Base-by-base conservation (phyloP, 495 filamentous ascomycete species). In the Neurospora sp. region DNA sequence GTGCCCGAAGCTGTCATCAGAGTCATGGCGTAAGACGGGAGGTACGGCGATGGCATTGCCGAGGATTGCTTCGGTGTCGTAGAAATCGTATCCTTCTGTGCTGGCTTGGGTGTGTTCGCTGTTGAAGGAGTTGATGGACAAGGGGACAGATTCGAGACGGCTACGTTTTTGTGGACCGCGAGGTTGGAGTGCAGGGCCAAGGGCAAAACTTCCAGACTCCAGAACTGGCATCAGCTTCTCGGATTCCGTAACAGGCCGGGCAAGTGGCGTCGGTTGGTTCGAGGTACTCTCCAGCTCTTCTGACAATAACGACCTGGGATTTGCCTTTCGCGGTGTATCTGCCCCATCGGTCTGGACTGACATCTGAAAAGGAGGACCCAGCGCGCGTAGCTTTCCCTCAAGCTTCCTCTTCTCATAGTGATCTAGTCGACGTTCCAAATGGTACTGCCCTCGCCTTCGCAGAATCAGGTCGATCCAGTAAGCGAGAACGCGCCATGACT, bases 211-310 rank as follows among this genome's bases (percentile, higher is more conserved):
- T 14, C 81, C 83, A 16, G 84, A 77, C 71, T 85, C 84, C 14
- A 80, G 69, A 27, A 85, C 82, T 8, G 83, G 81, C 6, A 82
- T 81, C 14, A 86, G 78, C 59, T 74, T 79, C 48, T 70, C 73
- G 35, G 81, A 39, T 20, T 80, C 44, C 71, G 89, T 89, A 44
- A 92, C 81, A 6, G 93, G 92, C 35, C 89, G 87, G 6, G 89
- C 93, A 54, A 95, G 84, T 1, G 93, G 93, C 0, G 93, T 97
- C 14, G 91, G 87, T 78, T 93, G 88, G 73, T 92, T 93, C 1
- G 93, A 96, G 46, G 89, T 90, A 79, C 88, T 92, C 70, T 93
- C 91, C 16, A 87, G 81, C 72, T 92, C 90, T 44, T 86, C 84
- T 0, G 82, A 74, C 0, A 86, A 81, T 1, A 85, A 76, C 2